Evolutionary conservation across 768 basidiomycete genomes (phyloP), one percentile per base, ranked within the genome.

Genomic region (Boletus rubropictus): DNA sequence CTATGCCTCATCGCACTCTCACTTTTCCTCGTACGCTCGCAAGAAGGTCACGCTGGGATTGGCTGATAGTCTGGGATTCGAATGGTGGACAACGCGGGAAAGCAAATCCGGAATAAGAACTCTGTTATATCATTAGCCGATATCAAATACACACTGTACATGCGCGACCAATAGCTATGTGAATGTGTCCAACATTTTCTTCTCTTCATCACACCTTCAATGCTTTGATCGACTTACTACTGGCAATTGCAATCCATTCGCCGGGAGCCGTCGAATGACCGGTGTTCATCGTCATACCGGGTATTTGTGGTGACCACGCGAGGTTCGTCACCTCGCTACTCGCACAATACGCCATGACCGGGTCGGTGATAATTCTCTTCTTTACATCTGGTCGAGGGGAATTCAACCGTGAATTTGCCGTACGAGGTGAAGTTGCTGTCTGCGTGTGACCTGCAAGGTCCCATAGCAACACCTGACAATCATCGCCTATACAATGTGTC

Each of bases 401-500:
- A 62, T 86, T 86, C 44, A 88, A 68, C 6, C 89, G 78, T 29
- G 86, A 81, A 45, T 81, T 80, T 39, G 81, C 78, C 12, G 66
- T 68, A n/a, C 85, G 77, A 18, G 86, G 86, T 25, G 84, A 88
- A 18, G 82, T 74, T 3, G 79, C 77, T 31, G 69, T 73, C 54
- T 76, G 80, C 8, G 82, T 77, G 59, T 82, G 73, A 43, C 73
- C 71, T 48, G 82, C 73, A 36, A 96, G 77, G 63, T 98, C 94
- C 89, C 94, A 98, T 12, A 98, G 65, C 9, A 96, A 72, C n/a
- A 96, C 73, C 69, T 95, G 93, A 53, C 86, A 87, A 68, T 98
- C 94, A 64, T 98, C 94, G 46, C 82, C 93, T 96, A 61, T 14
- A 42, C 40, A 37, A 29, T 22, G 22, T 7, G 27, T 53, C 12